These are phyloP conservation scores for Boletellus ananas DNA, from an alignment of 768 basidiomycete genomes.

Conservation along the genomic window DNA sequence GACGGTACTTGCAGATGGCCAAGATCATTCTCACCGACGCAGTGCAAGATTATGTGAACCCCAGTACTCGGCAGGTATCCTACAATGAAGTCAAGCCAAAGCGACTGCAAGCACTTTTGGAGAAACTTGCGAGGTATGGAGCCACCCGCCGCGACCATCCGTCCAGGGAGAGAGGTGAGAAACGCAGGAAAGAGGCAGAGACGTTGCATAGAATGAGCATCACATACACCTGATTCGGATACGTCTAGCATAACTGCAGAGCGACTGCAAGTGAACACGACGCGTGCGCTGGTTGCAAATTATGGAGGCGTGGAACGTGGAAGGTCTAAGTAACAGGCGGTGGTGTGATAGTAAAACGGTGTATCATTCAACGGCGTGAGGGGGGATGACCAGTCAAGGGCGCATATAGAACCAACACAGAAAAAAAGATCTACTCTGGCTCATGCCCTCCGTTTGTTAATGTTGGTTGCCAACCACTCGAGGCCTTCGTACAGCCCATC, in stretches of 20 bases:
- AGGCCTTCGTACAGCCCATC: slow-evolving; percentile 98
- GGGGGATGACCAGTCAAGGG: slow-evolving; percentile 57
- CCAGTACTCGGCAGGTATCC: slow-evolving; percentile 61
- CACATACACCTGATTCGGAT: slow-evolving; percentile 13
- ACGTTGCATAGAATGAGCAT: slow-evolving; percentile 57
- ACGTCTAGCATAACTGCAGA: slow-evolving; percentile 20
- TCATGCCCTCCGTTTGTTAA: slow-evolving; percentile 75
- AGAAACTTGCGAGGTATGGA: slow-evolving; percentile 74
- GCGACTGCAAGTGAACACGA: slow-evolving; percentile 4
- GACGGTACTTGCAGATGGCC: slow-evolving; percentile 46
- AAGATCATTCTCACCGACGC: slow-evolving; percentile 70
- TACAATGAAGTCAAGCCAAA: slow-evolving; percentile 68
- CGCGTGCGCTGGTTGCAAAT: slow-evolving; percentile 6
- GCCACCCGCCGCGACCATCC: slow-evolving; percentile 53
- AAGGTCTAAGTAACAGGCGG: slow-evolving; percentile 29
- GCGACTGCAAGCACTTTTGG: slow-evolving; percentile 66
- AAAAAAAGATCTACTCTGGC: slow-evolving; percentile 23
- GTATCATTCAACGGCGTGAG: slow-evolving; percentile 55
- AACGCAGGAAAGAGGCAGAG: slow-evolving; percentile 73
- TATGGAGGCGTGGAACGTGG: slow-evolving; percentile 19
- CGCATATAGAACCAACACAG: slow-evolving; percentile 39
- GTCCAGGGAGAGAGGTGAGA: slow-evolving; percentile 65
- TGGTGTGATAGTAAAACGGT: slow-evolving; percentile 39
- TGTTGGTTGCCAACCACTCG: slow-evolving; percentile 93
- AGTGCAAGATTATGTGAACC: slow-evolving; percentile 77